Percentiles rank a stretch among this genome's conserved stretches.
phyloP scores from a whole-genome alignment of 306 rosid genomes.

The Oxytropis ochrocephala region DNA sequence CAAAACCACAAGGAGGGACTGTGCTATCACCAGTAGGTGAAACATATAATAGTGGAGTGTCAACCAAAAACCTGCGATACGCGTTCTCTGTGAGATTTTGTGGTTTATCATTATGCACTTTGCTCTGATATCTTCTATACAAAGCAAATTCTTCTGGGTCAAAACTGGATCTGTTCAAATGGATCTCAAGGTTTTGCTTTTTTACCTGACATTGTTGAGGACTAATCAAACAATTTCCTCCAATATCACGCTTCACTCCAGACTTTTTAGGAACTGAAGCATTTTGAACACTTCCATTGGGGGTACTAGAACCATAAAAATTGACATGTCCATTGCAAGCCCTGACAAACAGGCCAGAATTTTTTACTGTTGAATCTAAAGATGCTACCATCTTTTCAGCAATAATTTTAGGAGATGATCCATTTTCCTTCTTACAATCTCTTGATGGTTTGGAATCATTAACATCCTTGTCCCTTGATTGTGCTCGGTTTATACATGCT shows the following conservation, averaged over 20 bases:
- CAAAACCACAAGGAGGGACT: slow-evolving; percentile 88
- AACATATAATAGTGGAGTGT: slow-evolving; percentile 64
- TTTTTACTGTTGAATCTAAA: slow-evolving; percentile 37
- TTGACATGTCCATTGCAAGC: slow-evolving; percentile 90
- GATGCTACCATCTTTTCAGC: slow-evolving; percentile 60
- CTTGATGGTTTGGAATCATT: slow-evolving; percentile 24
- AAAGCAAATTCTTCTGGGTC: slow-evolving; percentile 72
- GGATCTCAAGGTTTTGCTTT: slow-evolving; percentile 62
- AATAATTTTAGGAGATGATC: slow-evolving; percentile 41
- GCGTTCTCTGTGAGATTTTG: slow-evolving; percentile 55
- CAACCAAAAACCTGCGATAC: slow-evolving; percentile 75
- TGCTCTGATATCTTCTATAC: slow-evolving; percentile 64
- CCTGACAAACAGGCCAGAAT: slow-evolving; percentile 46
- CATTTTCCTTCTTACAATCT: slow-evolving; percentile 37
- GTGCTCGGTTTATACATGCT: slow-evolving; percentile 43
- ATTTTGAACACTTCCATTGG: slow-evolving; percentile 30
- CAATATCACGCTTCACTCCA: slow-evolving; percentile 27
- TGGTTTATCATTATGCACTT: slow-evolving; percentile 77
- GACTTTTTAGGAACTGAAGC: slow-evolving; percentile 26
- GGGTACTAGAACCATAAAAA: slow-evolving; percentile 54
- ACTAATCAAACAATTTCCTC: slow-evolving; percentile 30
- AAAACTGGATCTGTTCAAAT: slow-evolving; percentile 70
- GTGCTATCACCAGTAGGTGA: slow-evolving; percentile 61
- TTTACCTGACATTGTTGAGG: slow-evolving; percentile 30
- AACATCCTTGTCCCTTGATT: slow-evolving; percentile 36